phyloP scores from a whole-genome alignment of 495 filamentous ascomycete species.

The Hypoxylon subgilvum region DNA sequence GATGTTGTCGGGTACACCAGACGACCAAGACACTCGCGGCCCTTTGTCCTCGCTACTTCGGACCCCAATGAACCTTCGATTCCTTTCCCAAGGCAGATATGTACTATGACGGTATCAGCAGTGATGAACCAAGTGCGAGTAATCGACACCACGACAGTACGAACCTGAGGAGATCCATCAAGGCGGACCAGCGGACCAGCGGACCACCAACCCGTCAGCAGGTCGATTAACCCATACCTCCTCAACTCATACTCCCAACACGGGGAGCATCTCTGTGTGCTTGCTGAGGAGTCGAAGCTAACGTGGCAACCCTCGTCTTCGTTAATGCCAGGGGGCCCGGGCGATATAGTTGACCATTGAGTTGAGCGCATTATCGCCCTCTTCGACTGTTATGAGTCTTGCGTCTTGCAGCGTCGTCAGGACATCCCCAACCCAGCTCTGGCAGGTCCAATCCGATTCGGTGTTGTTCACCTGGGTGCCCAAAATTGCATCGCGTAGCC shows the following conservation, averaged over 20 bases:
- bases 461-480: slow-evolving; percentile 40
- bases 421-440: slow-evolving; percentile 43
- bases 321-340: slow-evolving; percentile 41
- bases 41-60: slow-evolving; percentile 2
- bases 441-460: slow-evolving; percentile 40
- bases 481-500: slow-evolving; percentile 38
- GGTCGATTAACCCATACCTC: slow-evolving; percentile 13
- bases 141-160: slow-evolving; percentile 1
- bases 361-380: slow-evolving; percentile 41
- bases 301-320: neutral
- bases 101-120: slow-evolving; percentile 21
- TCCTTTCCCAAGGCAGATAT: slow-evolving; percentile 1
- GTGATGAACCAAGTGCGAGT: neutral
- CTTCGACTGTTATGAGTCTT: slow-evolving; percentile 39
- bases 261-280: slow-evolving; percentile 4
- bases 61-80: neutral
- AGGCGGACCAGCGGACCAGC: no score
- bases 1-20: slow-evolving; percentile 1
- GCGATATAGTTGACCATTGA: slow-evolving; percentile 44
- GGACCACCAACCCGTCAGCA: slow-evolving; percentile 1
- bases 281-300: slow-evolving; percentile 16
- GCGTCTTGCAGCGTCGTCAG: slow-evolving; percentile 43
- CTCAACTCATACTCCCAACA: slow-evolving; percentile 5
- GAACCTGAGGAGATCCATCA: slow-evolving; percentile 7
- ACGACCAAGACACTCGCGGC: neutral